phyloP scores from a whole-genome alignment of 106 monocot genomes.

The Allium fistulosum region DNA sequence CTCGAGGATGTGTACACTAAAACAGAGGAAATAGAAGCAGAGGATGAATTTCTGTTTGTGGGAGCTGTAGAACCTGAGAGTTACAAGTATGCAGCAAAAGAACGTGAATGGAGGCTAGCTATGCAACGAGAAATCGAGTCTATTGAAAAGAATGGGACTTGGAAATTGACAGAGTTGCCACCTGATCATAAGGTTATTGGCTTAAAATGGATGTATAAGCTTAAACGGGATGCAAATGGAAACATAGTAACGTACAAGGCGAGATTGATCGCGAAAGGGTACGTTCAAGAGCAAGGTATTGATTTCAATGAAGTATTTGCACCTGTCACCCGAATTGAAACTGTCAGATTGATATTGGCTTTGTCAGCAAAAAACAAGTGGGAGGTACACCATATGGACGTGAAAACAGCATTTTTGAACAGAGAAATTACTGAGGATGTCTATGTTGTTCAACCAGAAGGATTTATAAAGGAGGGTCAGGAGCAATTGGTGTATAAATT shows the following conservation, averaged over 20 bases:
- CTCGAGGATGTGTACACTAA: neutral
- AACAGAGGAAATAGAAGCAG: neutral
- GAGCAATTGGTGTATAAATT: constrained; percentile 1
- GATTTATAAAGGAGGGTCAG: neutral
- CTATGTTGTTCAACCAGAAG: neutral
- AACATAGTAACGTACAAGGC: neutral
- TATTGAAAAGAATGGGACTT: neutral
- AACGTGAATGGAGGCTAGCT: neutral
- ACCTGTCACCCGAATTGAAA: neutral
- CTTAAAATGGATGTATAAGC: neutral
- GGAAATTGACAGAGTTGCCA: constrained; percentile 1
- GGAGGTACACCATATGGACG: neutral
- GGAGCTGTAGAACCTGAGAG: neutral
- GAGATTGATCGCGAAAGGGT: neutral
- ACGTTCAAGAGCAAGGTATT: constrained; percentile 2
- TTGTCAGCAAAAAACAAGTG: neutral
- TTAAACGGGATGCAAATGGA: neutral
- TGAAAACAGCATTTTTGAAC: constrained; percentile 2
- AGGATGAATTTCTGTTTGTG: neutral
- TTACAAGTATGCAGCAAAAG: neutral
- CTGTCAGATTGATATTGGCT: neutral
- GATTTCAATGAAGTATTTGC: neutral
- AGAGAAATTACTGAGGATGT: neutral
- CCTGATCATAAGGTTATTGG: neutral
- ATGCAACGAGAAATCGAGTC: neutral